Evolutionary conservation across 169 alveolate species (phyloP), one percentile per base, ranked within the genome.

Genomic region (Prorocentrum cordatum): DNA sequence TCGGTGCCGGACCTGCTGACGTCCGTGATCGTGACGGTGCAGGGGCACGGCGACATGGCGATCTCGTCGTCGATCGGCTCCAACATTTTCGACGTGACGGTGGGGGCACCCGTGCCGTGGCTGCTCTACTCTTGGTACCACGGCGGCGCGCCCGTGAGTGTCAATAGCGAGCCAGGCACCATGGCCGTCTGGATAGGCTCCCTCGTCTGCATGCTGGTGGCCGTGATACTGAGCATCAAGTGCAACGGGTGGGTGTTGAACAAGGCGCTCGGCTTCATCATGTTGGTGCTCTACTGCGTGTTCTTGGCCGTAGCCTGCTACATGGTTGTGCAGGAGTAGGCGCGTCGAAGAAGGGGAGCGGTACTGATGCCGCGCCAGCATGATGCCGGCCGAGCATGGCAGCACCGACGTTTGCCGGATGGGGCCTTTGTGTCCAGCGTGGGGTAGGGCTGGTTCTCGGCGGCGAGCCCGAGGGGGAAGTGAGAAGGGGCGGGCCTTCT

Each of bases 101-200:
- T 91, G 9, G 93, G 92, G 16, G 35, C 82, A 10, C 85, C 85
- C 26, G 67, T 91, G n/a, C 92, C 93, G 33, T 91, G 93, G 92
- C 33, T 47, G 61, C 16, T 67, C 22, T 35, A 67, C 16, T n/a
- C 45, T 14, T 54, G 61, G 2, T 14, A 12, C 61, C 27, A 47
- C 3, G 27, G 36, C 79, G 33, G 29, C 16, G 7, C 7, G 16
- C 59, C 79, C 3, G 36, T 12, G 29, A 35, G 38, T 20, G 36
- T 47, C 29, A 22, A 35, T n/a, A 39, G 61, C 20, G 35, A 67
- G 38, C n/a, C n/a, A n/a, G n/a, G n/a, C n/a, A 35, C 33, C 59
- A 67, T 67, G 29, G 12, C 36, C 9, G 16, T 67, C 27, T 36
- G 27, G 16, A 18, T 59, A 2, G 6, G 33, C 10, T 54, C 36